Evolutionary conservation across 2,329 filamentous ascomycete genomes (phyloP).

Genomic region (Diaporthe citri): DNA sequence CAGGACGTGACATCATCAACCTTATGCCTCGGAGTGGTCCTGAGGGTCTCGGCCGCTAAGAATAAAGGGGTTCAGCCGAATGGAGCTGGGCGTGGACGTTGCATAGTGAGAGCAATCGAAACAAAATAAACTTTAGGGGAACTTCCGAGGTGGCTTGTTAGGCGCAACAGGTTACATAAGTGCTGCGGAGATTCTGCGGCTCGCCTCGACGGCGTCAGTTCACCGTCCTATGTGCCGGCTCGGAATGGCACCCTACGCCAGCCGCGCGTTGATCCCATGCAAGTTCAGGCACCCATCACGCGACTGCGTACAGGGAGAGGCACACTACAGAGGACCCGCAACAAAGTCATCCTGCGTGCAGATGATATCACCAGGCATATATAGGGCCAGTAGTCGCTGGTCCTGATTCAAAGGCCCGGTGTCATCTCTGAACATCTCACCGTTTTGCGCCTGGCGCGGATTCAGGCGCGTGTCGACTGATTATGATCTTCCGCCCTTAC

Average conservation of each 20-base stretch:
- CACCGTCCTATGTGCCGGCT: conserved; percentile 12
- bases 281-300: conserved; percentile 26
- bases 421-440: background rate
- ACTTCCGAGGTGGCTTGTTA: conserved; percentile 10
- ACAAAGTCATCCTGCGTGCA: conserved; percentile 30
- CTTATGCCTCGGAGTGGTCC: conserved; percentile 29
- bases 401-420: background rate
- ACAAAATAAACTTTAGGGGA: conserved; percentile 26
- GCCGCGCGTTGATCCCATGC: conserved; percentile 16
- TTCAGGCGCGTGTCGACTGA: conserved; percentile 8
- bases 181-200: conserved; percentile 16
- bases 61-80: conserved; percentile 24
- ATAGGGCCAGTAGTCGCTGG: conserved; percentile 21
- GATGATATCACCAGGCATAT: conserved; percentile 32
- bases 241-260: conserved; percentile 11
- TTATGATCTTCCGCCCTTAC: conserved; percentile 9
- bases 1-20: conserved; percentile 32
- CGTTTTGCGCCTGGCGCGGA: conserved; percentile 8
- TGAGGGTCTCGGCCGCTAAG: conserved; percentile 25
- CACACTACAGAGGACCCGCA: background rate
- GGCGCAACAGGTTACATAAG: conserved; percentile 23
- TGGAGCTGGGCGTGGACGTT: conserved; percentile 14
- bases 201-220: conserved; percentile 19
- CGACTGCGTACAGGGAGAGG: conserved; percentile 12
- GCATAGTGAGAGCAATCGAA: conserved; percentile 16